These are phyloP conservation scores for Monilinia fructicola DNA, from an alignment of 2,329 filamentous ascomycete species.

Conservation along the genomic window DNA sequence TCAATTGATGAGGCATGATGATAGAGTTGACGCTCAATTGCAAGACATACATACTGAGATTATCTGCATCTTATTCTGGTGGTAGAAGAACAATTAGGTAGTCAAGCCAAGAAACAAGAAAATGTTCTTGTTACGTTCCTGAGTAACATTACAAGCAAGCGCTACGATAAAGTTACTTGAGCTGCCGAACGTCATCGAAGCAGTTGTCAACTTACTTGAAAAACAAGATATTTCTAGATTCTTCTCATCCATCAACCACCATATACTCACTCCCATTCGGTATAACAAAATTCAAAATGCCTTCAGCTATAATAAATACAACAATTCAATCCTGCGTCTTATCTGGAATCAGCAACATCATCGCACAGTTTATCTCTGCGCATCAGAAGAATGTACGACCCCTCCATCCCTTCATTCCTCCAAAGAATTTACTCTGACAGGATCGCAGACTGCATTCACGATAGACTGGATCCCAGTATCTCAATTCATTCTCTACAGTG, in stretches of 20 bases:
- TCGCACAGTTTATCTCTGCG: slow-evolving; percentile 69
- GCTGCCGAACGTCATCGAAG: not conserved
- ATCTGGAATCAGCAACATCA: slow-evolving; percentile 42
- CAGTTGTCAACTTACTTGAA: not conserved
- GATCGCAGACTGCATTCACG: slow-evolving; percentile 54
- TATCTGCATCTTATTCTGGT: not conserved
- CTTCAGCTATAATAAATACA: slow-evolving; percentile 20
- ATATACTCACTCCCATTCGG: no score
- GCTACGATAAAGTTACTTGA: not conserved
- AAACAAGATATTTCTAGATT: not conserved
- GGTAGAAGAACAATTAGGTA: not conserved
- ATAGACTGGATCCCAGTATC: slow-evolving; percentile 68
- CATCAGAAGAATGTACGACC: slow-evolving; percentile 47
- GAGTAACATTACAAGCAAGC: not conserved
- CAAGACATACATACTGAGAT: not conserved
- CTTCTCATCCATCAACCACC: not conserved
- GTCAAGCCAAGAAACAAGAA: not conserved
- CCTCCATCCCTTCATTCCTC: not conserved
- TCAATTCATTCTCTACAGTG: slow-evolving; percentile 73
- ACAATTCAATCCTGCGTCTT: slow-evolving; percentile 21
- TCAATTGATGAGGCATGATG: not conserved
- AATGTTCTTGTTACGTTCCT: not conserved
- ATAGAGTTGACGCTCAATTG: not conserved
- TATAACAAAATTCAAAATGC: slow-evolving; percentile 8
- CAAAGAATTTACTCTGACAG: not conserved